These are phyloP conservation scores for Trametes cingulata DNA, from an alignment of 768 basidiomycete species.

Conservation along the genomic window DNA sequence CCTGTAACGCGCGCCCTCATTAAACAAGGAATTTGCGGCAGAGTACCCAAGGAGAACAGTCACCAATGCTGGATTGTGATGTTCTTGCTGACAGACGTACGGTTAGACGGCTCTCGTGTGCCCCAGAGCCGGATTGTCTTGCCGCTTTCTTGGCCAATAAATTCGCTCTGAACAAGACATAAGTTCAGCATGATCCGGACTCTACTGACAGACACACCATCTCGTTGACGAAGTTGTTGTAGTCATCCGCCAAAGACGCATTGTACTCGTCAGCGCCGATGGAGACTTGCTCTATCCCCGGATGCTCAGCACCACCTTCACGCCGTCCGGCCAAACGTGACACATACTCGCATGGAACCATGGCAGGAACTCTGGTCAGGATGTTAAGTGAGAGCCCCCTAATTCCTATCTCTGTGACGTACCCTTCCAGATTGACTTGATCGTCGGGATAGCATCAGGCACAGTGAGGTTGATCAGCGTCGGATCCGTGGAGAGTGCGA, in stretches of 20 bases:
- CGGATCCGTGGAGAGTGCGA: slow-evolving; percentile 37
- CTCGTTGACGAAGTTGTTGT: slow-evolving; percentile 44
- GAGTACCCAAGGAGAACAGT: background rate
- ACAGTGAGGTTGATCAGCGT: slow-evolving; percentile 42
- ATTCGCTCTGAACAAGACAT: slow-evolving; percentile 24
- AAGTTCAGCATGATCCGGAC: background rate
- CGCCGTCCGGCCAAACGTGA: background rate
- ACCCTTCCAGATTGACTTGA: slow-evolving; percentile 45
- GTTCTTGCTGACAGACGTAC: slow-evolving; percentile 38
- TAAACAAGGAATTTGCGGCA: background rate
- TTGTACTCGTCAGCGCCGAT: slow-evolving; percentile 49
- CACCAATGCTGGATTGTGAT: slow-evolving; percentile 49
- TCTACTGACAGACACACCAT: slow-evolving; percentile 31
- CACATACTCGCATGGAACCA: slow-evolving; percentile 28
- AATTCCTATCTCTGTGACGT: slow-evolving; percentile 18
- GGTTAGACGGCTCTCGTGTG: slow-evolving; percentile 41
- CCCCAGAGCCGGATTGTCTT: slow-evolving; percentile 47
- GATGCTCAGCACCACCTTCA: background rate
- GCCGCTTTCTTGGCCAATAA: slow-evolving; percentile 33
- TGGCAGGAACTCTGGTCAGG: slow-evolving; percentile 26
- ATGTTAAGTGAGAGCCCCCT: slow-evolving; percentile 13
- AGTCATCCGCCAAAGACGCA: slow-evolving; percentile 40
- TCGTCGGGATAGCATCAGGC: slow-evolving; percentile 44
- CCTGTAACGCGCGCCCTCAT: slow-evolving; percentile 9
- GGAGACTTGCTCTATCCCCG: slow-evolving; percentile 37